Evolutionary conservation across 2,329 filamentous ascomycete genomes (phyloP).

Genomic region (Curvularia hawaiiensis): DNA sequence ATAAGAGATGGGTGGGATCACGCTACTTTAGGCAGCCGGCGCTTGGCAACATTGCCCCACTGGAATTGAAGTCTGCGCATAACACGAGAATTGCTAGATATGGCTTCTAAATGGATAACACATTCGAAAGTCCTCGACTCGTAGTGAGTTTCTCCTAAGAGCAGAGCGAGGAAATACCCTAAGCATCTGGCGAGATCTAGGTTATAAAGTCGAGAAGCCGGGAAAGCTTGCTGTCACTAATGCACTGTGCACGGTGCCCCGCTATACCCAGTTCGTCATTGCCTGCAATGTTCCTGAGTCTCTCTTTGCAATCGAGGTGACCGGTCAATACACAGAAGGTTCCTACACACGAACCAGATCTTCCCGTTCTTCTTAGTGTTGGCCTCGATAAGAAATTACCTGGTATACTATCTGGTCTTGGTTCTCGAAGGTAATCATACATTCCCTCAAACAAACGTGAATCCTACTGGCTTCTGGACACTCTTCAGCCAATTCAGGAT

Average conservation of each 20-base stretch:
- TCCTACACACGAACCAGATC: not conserved
- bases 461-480: not conserved
- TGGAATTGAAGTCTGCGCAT: not conserved
- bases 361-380: not conserved
- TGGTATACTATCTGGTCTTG: not conserved
- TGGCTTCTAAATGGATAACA: not conserved
- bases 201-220: not conserved
- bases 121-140: not conserved
- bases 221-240: not conserved
- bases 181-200: not conserved
- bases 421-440: not conserved
- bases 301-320: not conserved
- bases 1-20: not conserved
- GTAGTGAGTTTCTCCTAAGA: not conserved
- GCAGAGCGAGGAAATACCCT: not conserved
- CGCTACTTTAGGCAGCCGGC: constrained; percentile 4
- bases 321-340: not conserved
- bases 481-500: not conserved
- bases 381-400: not conserved
- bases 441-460: not conserved
- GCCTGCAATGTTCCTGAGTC: not conserved
- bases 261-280: not conserved
- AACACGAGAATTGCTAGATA: not conserved
- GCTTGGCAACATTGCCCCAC: constrained; percentile 5
- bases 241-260: not conserved